Conservation (phyloP, 208 protist genomes). For the Giardia duodenalis region DNA sequence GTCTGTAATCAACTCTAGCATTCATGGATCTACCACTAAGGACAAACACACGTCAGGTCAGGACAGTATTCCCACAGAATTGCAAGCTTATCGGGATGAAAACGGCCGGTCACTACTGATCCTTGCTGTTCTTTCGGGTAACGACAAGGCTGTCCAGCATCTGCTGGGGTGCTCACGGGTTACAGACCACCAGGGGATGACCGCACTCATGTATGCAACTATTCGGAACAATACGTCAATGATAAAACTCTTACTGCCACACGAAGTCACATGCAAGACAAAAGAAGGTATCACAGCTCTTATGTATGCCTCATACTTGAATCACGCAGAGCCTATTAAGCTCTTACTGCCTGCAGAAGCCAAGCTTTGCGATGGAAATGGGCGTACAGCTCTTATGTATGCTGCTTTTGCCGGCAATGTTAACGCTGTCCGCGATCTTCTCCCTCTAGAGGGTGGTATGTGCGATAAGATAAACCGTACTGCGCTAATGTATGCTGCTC, state of each 20-base stretch:
- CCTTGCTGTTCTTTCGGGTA: not conserved
- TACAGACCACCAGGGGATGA: not conserved
- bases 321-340: not conserved
- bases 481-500: not conserved
- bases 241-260: not conserved
- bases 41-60: not conserved
- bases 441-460: not conserved
- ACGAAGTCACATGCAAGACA: not conserved
- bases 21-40: not conserved
- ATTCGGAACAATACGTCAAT: not conserved
- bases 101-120: not conserved
- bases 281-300: not conserved
- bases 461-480: not conserved
- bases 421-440: not conserved
- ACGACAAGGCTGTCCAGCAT: not conserved
- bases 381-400: not conserved
- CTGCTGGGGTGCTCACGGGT: not conserved
- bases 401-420: not conserved
- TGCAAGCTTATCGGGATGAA: not conserved
- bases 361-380: not conserved
- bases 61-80: not conserved
- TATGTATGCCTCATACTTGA: not conserved
- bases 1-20: not conserved
- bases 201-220: not conserved
- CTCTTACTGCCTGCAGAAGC: not conserved